phyloP scores from a whole-genome alignment of 2,329 filamentous ascomycete genomes.

The Xylogone sp. region DNA sequence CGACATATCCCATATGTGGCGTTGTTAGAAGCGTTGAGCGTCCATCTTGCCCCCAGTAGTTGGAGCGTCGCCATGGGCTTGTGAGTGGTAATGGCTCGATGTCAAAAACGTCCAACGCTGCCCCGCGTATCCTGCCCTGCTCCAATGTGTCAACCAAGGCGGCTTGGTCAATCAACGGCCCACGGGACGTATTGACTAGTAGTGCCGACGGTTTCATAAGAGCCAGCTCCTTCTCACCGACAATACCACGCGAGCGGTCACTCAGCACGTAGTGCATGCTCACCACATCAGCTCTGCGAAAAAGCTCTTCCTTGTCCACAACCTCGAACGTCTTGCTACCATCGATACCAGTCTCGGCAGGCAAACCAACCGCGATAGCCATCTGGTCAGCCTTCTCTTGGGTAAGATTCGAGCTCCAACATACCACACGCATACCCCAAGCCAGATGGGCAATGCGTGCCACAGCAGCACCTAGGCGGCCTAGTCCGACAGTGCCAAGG shows the following conservation, averaged over 20 bases:
- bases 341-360: conserved; percentile 40
- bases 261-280: conserved; percentile 69
- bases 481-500: conserved; percentile 67
- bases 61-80: conserved; percentile 1
- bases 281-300: conserved; percentile 59
- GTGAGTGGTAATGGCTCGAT: conserved; percentile 56
- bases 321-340: conserved; percentile 60
- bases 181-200: conserved; percentile 65
- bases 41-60: conserved; percentile 4
- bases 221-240: conserved; percentile 52
- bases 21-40: conserved; percentile 2
- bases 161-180: conserved; percentile 58
- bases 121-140: conserved; percentile 54
- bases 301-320: conserved; percentile 62
- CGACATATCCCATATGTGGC: conserved; percentile 6
- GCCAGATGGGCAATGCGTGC: conserved; percentile 63
- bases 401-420: conserved; percentile 75
- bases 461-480: conserved; percentile 65
- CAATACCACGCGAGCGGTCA: conserved; percentile 57
- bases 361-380: conserved; percentile 56
- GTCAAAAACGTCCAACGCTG: conserved; percentile 65
- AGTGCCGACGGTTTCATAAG: conserved; percentile 60
- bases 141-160: conserved; percentile 54
- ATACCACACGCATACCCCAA: conserved; percentile 73
- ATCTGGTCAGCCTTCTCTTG: conserved; percentile 68